Conservation (phyloP, 352 stramenopile species). For the Blastocystis sp. region DNA sequence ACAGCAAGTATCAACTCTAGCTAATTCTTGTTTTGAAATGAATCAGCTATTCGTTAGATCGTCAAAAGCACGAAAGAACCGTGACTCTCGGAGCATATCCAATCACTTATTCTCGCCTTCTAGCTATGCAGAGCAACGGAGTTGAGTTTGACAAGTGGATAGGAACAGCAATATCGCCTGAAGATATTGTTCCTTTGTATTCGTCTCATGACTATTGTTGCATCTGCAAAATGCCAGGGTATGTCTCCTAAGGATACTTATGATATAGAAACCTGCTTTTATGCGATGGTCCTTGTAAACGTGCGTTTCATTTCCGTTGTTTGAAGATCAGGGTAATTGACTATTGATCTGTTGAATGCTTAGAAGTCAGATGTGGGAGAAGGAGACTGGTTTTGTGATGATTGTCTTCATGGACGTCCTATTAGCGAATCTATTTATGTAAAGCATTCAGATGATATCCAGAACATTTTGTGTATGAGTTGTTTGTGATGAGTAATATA, state of each 20-base stretch:
- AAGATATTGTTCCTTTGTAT: not conserved
- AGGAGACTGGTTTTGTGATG: conserved; percentile 55
- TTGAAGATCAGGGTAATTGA: conserved; percentile 11
- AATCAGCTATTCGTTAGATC: not conserved
- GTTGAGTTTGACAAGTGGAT: conserved; percentile 3
- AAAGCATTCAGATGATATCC: conserved; percentile 7
- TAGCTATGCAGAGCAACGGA: too few species aligned
- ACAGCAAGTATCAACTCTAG: too few species aligned
- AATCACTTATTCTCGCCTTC: not conserved
- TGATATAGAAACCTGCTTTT: conserved; percentile 47
- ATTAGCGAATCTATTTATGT: conserved; percentile 15
- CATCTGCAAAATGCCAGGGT: conserved; percentile 54
- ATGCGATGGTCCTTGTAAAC: conserved; percentile 48
- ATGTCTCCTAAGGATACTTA: not conserved
- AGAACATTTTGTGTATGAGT: not conserved
- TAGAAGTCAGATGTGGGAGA: conserved; percentile 40
- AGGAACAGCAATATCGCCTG: not conserved
- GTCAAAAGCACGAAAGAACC: not conserved
- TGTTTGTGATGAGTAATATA: not conserved
- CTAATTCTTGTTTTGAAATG: too few species aligned
- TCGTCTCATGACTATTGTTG: conserved; percentile 13
- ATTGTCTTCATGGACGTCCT: conserved; percentile 24
- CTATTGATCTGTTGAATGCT: not conserved
- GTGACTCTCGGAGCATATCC: not conserved
- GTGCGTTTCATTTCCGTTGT: conserved; percentile 53